Evolutionary conservation across 2,329 filamentous ascomycete genomes (phyloP).

Genomic region (Lecanoromycetidae sp.): DNA sequence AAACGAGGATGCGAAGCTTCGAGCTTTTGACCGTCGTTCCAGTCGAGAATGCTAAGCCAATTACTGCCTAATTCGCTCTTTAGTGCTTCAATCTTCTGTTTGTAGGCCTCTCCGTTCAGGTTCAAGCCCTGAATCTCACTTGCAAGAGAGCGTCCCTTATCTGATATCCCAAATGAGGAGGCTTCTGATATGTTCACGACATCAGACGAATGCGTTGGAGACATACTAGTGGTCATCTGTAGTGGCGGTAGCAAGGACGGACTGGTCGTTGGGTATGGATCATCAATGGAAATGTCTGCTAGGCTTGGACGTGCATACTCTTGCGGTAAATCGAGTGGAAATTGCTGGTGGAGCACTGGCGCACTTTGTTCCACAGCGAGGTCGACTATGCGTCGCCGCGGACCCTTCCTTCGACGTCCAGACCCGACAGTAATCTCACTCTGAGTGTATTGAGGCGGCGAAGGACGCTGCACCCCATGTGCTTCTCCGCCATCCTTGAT

Average conservation of each 20-base stretch:
- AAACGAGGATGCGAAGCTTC: constrained; percentile 24
- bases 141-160: constrained; percentile 9
- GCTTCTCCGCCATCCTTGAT: neutral
- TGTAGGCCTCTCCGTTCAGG: constrained; percentile 57
- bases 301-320: neutral
- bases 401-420: constrained; percentile 36
- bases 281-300: neutral
- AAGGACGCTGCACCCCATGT: constrained; percentile 12
- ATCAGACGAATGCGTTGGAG: constrained; percentile 24
- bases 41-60: constrained; percentile 78
- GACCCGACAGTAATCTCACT: constrained; percentile 26
- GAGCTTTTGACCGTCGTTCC: constrained; percentile 40
- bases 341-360: constrained; percentile 18
- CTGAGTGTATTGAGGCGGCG: constrained; percentile 16
- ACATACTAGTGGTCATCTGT: constrained; percentile 18
- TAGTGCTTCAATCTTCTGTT: constrained; percentile 75
- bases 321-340: constrained; percentile 19
- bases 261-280: neutral
- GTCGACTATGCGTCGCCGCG: constrained; percentile 47
- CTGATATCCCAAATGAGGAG: constrained; percentile 5
- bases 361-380: constrained; percentile 38
- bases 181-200: neutral
- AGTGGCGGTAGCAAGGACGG: constrained; percentile 1
- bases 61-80: constrained; percentile 74
- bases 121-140: constrained; percentile 12